Percentiles rank a stretch among this genome's conserved stretches.
These are phyloP conservation scores for Tuber aestivum DNA, from an alignment of 495 filamentous ascomycete species.

Conservation along the genomic window DNA sequence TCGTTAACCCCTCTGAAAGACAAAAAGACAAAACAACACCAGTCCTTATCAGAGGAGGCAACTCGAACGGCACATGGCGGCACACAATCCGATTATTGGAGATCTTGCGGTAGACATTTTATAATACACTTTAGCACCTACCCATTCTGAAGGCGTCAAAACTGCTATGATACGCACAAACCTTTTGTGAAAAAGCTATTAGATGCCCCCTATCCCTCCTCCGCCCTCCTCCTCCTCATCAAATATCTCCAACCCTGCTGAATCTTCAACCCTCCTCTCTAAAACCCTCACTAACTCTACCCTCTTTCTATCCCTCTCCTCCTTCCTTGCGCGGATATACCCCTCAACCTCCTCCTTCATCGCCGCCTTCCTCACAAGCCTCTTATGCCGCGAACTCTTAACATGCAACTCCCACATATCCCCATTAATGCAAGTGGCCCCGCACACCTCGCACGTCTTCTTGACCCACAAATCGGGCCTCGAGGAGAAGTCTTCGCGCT, in stretches of 20 bases:
- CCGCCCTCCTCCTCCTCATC: not conserved
- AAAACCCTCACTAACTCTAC: constrained; percentile 12
- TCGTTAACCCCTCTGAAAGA: no score
- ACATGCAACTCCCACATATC: constrained; percentile 72
- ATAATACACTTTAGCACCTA: not conserved
- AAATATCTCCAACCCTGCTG: constrained; percentile 1
- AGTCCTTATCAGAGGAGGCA: no score
- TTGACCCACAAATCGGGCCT: constrained; percentile 49
- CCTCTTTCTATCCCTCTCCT: constrained; percentile 21
- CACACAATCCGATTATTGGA: no score
- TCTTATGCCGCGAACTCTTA: constrained; percentile 58
- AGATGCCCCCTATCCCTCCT: not conserved
- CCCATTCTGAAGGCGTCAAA: not conserved
- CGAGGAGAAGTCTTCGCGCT: constrained; percentile 48
- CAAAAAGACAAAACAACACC: no score
- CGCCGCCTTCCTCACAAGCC: constrained; percentile 41
- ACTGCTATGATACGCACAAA: not conserved
- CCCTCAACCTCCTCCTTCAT: constrained; percentile 28
- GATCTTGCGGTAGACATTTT: not conserved
- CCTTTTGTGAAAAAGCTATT: not conserved
- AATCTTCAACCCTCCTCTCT: not conserved
- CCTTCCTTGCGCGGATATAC: constrained; percentile 35
- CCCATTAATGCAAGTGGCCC: constrained; percentile 60
- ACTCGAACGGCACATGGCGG: no score
- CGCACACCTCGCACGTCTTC: constrained; percentile 64